Base-by-base conservation (phyloP, 2,329 filamentous ascomycete genomes). In the Elsinoe necatrix region DNA sequence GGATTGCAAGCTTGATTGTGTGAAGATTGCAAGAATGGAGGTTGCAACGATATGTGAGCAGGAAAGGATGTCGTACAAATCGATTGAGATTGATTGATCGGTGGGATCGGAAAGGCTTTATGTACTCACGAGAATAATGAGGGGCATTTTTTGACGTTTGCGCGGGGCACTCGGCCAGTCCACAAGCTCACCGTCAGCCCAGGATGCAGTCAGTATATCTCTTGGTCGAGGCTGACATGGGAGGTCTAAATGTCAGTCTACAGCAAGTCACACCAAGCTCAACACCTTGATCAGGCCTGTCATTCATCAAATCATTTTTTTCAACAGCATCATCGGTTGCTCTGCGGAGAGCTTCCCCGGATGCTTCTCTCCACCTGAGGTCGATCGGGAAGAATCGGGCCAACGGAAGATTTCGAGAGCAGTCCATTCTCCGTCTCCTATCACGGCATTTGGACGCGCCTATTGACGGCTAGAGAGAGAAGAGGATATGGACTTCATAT, bases 71-170 rank as follows among this genome's bases (percentile, higher is more conserved):
- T 50, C 31, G 45, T 50, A 25, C 27, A 21, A 34, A 34, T 48
- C 48, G 39, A 39, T 21, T 21, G 16, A 39, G 31, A 34, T 37
- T 4, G 20, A 35, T 23, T n/a, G 34, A 9, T 23, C 48, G 48
- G 48, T 52, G 48, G 48, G 48, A 39, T 37, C 29, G 48, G 34
- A 39, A 35, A 52, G 47, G 25, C 29, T 51, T 51, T 51, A 51
- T 51, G 47, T 29, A 29, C 11, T 12, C 21, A 27, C 25, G 43
- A 47, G 20, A 25, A 31, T 31, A 21, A 34, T 25, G 47, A 51
- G 47, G 47, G 47, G 47, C 47, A 51, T n/a, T 16, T 25, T 29
- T 34, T 51, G 47, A 51, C 47, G 47, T 51, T 47, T 51, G 47
- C 18, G 47, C 29, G 47, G 47, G 47, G 27, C 47, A 51, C 8